Base-by-base conservation (phyloP, 176 grass and related monocot species). In the Zizania latifolia region DNA sequence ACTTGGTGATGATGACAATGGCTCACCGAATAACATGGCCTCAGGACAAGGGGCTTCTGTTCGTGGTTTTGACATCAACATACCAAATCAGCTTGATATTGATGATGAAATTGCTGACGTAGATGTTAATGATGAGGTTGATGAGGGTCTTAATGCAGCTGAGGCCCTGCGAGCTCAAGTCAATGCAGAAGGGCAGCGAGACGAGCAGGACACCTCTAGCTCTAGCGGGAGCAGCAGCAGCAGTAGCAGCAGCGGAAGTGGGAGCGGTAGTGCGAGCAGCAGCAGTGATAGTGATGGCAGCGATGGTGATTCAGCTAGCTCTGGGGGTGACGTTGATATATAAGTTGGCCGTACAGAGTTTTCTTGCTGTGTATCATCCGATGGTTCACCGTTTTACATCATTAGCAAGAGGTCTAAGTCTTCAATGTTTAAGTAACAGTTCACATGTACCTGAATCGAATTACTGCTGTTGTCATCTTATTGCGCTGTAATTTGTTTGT, bases 81-180 rank as follows among this genome's bases (percentile, higher is more conserved):
- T 88, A 13, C 73, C 86, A 76, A 94, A 80, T 67, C 86, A 94
- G 55, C 45, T 73, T 1, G 80, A 92, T 58, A 77, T 83, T 7
- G 84, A 99, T 43, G 89, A 99, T 84, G 95, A 99, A 56, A 89
- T 99, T 45, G 91, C 87, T 23, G 84, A 94, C 82, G 91, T 94
- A 31, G 91, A 94, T 84, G 91, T 92, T 61, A 86, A 86, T 44
- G 88, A 93, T 8, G 79, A 91, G 65, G 85, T 67, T 45, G 85
- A 94, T 9, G 88, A 91, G 19, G 91, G 94, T 39, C 81, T 77
- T 23, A 99, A 89, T 80, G 91, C 95, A 36, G 91, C 95, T 2
- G 84, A 93, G 75, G 91, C 87, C 2, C 67, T 93, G 39, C 80
- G 86, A 38, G 86, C 90, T 78, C 90, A 89, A 58, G 83, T 81